phyloP scores from a whole-genome alignment of 768 basidiomycete species.

The Pleurotus tuoliensis region DNA sequence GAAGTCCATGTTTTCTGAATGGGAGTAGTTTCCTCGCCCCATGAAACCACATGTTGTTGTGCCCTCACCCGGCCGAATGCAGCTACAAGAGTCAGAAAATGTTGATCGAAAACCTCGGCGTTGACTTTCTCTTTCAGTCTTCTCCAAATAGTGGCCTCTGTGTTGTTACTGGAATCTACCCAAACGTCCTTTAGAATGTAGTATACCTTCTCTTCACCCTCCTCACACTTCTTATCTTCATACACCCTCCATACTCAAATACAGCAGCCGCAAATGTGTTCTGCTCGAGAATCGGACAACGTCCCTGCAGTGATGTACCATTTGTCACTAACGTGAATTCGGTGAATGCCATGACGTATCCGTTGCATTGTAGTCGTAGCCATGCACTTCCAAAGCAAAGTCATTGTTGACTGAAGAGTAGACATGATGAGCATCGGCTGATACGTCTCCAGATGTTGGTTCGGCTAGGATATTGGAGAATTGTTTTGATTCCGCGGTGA shows the following conservation, averaged over 20 bases:
- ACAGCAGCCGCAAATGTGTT: constrained; percentile 1
- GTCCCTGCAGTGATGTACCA: background rate
- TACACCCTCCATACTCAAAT: constrained; percentile 12
- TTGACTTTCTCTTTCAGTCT: background rate
- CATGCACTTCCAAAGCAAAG: background rate
- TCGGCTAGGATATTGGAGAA: no score
- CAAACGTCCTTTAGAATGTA: background rate
- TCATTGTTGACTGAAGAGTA: background rate
- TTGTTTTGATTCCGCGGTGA: no score
- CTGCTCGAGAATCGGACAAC: constrained; percentile 4
- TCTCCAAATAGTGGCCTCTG: background rate
- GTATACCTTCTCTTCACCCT: background rate
- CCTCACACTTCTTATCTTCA: background rate
- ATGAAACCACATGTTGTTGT: background rate
- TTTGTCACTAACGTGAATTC: constrained; percentile 3
- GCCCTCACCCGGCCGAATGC: background rate
- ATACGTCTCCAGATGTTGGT: no score
- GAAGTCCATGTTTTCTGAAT: background rate
- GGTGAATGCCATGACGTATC: background rate
- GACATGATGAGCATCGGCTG: no score
- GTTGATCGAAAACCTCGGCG: background rate
- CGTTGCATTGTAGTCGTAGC: constrained; percentile 12
- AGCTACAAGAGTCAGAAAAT: background rate
- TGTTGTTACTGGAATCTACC: background rate
- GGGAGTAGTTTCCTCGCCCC: background rate